A percentile compares a stretch with the other conserved stretches of the same genome.
Evolutionary conservation across 2,329 filamentous ascomycete genomes (phyloP).

Genomic region (Talaromyces rugulosus): DNA sequence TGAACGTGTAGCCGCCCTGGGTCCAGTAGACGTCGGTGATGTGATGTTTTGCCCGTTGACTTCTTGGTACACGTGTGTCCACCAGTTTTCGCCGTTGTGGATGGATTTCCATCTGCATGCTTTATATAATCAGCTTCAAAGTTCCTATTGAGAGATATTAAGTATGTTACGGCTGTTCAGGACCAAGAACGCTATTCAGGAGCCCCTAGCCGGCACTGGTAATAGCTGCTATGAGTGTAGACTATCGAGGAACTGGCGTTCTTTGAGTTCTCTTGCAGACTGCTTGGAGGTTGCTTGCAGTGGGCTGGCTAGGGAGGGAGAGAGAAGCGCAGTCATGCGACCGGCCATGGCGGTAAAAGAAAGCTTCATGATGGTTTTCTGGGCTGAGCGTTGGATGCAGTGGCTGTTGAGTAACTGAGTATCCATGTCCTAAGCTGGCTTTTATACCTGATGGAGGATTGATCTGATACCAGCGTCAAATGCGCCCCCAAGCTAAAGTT

Average conservation of each 20-base stretch:
- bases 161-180: no score
- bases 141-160: no score
- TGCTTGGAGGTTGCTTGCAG: not conserved
- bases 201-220: not conserved
- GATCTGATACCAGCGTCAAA: no score
- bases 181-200: not conserved
- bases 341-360: not conserved
- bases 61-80: not conserved
- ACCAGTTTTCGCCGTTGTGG: not conserved
- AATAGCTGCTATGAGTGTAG: not conserved
- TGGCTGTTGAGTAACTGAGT: no score
- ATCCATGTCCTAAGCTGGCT: no score
- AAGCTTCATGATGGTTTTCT: not conserved
- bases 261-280: not conserved
- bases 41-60: not conserved
- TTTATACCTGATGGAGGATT: not conserved
- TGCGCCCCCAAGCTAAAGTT: no score
- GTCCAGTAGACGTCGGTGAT: not conserved
- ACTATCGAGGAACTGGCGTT: not conserved
- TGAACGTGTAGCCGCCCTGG: not conserved
- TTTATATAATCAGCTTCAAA: not conserved
- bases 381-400: not conserved
- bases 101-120: conserved; percentile 1
- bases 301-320: no score
- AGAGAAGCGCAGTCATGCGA: not conserved